These are phyloP conservation scores for Apiotrichum montevideense DNA, from an alignment of 1,284 basidiomycete species.

Conservation along the genomic window DNA sequence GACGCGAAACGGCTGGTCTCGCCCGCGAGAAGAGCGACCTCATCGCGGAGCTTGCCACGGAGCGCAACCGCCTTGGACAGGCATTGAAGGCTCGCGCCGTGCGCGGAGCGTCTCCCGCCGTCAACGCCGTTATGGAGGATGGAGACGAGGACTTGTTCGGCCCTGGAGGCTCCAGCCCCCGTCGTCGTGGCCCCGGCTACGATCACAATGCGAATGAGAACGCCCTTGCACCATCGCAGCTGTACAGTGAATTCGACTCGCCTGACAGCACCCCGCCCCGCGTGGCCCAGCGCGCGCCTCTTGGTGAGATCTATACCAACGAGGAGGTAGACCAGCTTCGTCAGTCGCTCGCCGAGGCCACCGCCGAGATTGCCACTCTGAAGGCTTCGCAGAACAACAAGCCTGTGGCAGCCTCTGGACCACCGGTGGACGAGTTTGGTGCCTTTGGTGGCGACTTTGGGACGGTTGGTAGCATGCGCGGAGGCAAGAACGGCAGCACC, in stretches of 20 bases:
- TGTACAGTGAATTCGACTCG: slow-evolving; percentile 52
- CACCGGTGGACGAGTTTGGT: slow-evolving; percentile 32
- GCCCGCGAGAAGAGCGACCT: slow-evolving; percentile 88
- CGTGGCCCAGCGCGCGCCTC: slow-evolving; percentile 32
- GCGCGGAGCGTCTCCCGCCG: slow-evolving; percentile 45
- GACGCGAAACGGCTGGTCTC: slow-evolving; percentile 78
- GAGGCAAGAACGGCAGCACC: slow-evolving; percentile 27
- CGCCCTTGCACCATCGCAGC: slow-evolving; percentile 47
- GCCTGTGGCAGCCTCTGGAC: not conserved
- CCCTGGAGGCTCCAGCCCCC: slow-evolving; percentile 55
- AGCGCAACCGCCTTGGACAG: slow-evolving; percentile 52
- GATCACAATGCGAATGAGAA: slow-evolving; percentile 57
- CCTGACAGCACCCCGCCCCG: slow-evolving; percentile 59
- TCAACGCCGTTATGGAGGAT: slow-evolving; percentile 53
- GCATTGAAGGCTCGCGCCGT: slow-evolving; percentile 31
- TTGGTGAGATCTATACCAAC: slow-evolving; percentile 42
- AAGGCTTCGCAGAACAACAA: slow-evolving; percentile 18
- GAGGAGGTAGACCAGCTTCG: slow-evolving; percentile 45
- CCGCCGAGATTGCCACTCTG: slow-evolving; percentile 37
- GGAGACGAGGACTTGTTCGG: slow-evolving; percentile 63
- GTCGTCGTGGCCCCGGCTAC: slow-evolving; percentile 56
- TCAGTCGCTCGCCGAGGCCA: slow-evolving; percentile 35
- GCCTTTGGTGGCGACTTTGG: slow-evolving; percentile 4
- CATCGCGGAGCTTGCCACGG: slow-evolving; percentile 66
- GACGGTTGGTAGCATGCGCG: slow-evolving; percentile 1